phyloP scores from a whole-genome alignment of 345 rosid genomes.

The Pugionium dolabratum region DNA sequence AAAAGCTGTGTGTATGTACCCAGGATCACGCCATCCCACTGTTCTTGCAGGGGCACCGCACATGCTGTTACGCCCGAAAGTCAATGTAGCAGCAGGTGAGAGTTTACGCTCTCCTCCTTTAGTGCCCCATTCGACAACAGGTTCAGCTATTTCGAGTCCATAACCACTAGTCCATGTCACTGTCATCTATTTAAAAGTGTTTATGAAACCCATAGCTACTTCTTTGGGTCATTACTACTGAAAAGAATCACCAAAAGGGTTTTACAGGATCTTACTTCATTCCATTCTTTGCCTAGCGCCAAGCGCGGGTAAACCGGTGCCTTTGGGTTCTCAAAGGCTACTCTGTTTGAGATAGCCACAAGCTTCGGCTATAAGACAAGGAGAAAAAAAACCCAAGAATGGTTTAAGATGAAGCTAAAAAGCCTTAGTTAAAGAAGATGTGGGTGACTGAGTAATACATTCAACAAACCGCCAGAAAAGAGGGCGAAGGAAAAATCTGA shows the following conservation, averaged over 20 bases:
- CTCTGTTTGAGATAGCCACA: conserved; percentile 60
- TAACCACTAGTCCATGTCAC: conserved; percentile 85
- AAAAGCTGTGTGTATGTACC: conserved; percentile 68
- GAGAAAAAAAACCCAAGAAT: not conserved
- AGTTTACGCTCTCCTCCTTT: conserved; percentile 45
- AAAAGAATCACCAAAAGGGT: not conserved
- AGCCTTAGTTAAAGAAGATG: not conserved
- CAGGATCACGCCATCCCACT: conserved; percentile 86
- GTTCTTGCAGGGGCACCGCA: conserved; percentile 78
- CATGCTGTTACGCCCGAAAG: conserved; percentile 52
- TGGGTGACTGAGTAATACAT: conserved; percentile 42
- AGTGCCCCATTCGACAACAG: conserved; percentile 67
- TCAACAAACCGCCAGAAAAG: conserved; percentile 59
- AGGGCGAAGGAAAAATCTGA: conserved; percentile 68
- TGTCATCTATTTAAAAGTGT: conserved; percentile 53
- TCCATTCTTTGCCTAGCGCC: conserved; percentile 71
- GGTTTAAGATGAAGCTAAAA: not conserved
- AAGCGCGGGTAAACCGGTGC: conserved; percentile 73
- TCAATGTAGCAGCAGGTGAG: conserved; percentile 68
- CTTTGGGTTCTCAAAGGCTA: conserved; percentile 59
- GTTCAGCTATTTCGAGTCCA: conserved; percentile 54
- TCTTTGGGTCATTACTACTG: not conserved
- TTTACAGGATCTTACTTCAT: conserved; percentile 51
- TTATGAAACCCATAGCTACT: conserved; percentile 5
- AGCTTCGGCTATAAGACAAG: conserved; percentile 57